phyloP scores from a whole-genome alignment of 129 eudicot genomes.

The Logfia minima region DNA sequence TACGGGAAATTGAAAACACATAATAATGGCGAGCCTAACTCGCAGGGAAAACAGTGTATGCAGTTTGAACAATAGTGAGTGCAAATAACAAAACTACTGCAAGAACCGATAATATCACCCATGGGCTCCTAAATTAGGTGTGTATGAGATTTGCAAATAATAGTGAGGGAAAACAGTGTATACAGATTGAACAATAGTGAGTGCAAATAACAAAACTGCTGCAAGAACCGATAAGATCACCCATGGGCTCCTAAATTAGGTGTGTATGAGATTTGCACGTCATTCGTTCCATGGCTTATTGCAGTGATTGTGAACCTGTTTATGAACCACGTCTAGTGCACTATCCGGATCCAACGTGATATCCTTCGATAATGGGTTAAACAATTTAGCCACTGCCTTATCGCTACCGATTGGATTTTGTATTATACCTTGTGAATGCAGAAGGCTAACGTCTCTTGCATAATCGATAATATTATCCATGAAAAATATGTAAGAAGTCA shows the following conservation, averaged over 20 bases:
- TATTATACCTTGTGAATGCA: constrained; percentile 48
- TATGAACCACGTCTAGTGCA: constrained; percentile 44
- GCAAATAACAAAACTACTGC: constrained; percentile 59
- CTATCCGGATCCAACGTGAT: constrained; percentile 50
- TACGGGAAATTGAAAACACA: too few relatives aligned
- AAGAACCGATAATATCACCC: constrained; percentile 56
- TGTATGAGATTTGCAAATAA: too few relatives aligned
- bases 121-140: constrained; percentile 56
- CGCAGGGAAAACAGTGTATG: constrained; percentile 41
- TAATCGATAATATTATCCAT: constrained; percentile 59
- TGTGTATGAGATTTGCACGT: constrained; percentile 64
- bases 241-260: constrained; percentile 61
- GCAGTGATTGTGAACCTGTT: constrained; percentile 49
- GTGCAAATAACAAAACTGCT: constrained; percentile 54
- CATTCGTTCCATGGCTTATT: constrained; percentile 47
- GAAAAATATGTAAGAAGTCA: constrained; percentile 57
- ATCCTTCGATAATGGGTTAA: constrained; percentile 57
- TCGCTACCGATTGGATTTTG: constrained; percentile 56
- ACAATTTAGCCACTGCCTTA: constrained; percentile 51
- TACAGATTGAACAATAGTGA: constrained; percentile 52
- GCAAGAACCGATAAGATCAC: constrained; percentile 55
- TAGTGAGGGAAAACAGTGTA: constrained; percentile 45
- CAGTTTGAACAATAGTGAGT: constrained; percentile 53
- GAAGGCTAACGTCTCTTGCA: constrained; percentile 49
- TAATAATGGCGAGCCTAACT: background rate